phyloP scores from a whole-genome alignment of 345 rosid species.

The Euclidium syriacum region DNA sequence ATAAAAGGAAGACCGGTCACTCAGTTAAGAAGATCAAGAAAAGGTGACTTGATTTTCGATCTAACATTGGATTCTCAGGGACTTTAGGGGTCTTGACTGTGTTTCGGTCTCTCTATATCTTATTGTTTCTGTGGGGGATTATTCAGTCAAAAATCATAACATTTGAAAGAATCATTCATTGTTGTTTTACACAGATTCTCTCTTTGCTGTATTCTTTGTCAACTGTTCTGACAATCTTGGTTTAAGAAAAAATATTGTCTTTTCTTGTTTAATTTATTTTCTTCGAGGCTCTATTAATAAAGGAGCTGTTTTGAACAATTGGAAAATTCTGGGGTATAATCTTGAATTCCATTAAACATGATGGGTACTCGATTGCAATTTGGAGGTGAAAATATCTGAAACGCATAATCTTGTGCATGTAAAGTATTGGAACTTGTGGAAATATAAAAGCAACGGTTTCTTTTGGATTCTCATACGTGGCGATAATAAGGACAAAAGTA shows the following conservation, averaged over 20 bases:
- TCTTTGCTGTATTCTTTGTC: conserved; percentile 9
- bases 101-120: background rate
- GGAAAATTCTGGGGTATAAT: background rate
- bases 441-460: conserved; percentile 20
- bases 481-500: background rate
- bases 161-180: conserved; percentile 2
- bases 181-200: conserved; percentile 9
- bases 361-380: background rate
- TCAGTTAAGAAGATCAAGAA: conserved; percentile 56
- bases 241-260: no score
- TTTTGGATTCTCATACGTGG: conserved; percentile 14
- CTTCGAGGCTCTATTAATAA: background rate
- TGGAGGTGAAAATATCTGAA: background rate
- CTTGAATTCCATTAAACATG: background rate
- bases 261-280: background rate
- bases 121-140: background rate
- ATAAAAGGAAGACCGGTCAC: conserved; percentile 94
- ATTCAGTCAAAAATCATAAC: conserved; percentile 1
- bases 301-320: background rate
- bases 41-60: conserved; percentile 20
- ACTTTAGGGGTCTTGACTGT: background rate
- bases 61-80: conserved; percentile 15
- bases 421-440: conserved; percentile 15
- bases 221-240: background rate
- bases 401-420: conserved; percentile 1